Evolutionary conservation across 73 alveolate species (phyloP).

Genomic region (Paramecium pentaurelia): DNA sequence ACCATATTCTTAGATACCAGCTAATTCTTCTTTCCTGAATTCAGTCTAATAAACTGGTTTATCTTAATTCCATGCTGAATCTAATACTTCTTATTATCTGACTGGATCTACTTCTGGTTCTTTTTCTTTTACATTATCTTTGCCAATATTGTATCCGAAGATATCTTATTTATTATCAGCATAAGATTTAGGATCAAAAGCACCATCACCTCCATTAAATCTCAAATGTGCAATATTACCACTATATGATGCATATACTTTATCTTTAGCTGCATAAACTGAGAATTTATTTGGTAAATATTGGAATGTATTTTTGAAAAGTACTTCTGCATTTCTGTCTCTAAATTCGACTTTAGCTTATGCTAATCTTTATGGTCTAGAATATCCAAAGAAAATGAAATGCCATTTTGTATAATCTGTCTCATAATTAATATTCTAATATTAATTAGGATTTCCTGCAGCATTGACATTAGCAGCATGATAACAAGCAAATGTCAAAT

Average conservation of each 20-base stretch:
- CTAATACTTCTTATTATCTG: background rate
- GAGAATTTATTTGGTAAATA: conserved; percentile 9
- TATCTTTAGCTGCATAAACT: conserved; percentile 1
- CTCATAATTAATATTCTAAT: background rate
- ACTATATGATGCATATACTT: background rate
- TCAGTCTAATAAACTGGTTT: background rate
- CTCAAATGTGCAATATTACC: conserved; percentile 45
- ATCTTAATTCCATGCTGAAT: conserved; percentile 13
- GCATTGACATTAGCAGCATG: background rate
- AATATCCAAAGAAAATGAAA: conserved; percentile 31
- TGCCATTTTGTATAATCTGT: conserved; percentile 3
- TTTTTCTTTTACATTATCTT: background rate
- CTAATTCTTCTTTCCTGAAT: conserved; percentile 1
- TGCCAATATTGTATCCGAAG: background rate
- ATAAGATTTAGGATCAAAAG: conserved; percentile 23
- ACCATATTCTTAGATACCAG: conserved; percentile 9
- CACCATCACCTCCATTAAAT: conserved; percentile 39
- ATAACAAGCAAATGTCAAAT: background rate
- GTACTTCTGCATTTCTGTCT: background rate
- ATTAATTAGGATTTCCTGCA: background rate
- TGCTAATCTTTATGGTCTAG: background rate
- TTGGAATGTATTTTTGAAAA: background rate
- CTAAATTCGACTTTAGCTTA: background rate
- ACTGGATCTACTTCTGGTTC: conserved; percentile 10
- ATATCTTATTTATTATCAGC: conserved; percentile 6